Evolutionary conservation across 2,329 filamentous ascomycete species (phyloP).

Genomic region (Dactylellina drechsleri): DNA sequence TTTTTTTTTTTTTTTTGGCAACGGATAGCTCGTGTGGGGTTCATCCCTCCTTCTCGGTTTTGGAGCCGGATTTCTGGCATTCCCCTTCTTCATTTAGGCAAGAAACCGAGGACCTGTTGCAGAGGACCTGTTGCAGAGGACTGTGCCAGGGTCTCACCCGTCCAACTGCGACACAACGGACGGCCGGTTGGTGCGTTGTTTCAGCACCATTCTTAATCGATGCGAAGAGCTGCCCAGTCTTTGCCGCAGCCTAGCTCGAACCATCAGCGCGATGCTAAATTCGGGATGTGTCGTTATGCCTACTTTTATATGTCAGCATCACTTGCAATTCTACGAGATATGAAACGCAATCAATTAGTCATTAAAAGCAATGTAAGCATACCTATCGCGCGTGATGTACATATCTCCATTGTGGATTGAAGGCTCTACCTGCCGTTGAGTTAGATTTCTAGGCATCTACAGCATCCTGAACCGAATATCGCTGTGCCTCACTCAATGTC

Average conservation of each 20-base stretch:
- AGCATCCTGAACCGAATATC: no score
- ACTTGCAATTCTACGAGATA: background rate
- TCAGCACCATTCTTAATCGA: conserved; percentile 40
- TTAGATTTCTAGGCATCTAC: no score
- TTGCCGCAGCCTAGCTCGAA: conserved; percentile 2
- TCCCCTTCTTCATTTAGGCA: conserved; percentile 47
- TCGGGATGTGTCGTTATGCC: no score
- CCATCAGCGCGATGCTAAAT: conserved; percentile 36
- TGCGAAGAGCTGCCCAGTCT: background rate
- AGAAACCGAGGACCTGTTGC: conserved; percentile 46
- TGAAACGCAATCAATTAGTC: conserved; percentile 1
- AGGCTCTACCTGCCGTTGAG: no score
- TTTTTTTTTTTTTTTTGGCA: background rate
- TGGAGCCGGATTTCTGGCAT: conserved; percentile 41
- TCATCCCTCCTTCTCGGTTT: conserved; percentile 15
- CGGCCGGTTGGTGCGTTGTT: conserved; percentile 44
- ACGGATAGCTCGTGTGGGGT: conserved; percentile 54
- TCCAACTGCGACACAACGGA: conserved; percentile 44
- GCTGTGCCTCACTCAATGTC: no score
- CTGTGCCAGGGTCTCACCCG: conserved; percentile 44
- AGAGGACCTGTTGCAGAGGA: background rate
- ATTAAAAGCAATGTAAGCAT: background rate
- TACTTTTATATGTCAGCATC: no score
- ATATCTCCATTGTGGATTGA: no score
- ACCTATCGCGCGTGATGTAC: background rate